These are phyloP conservation scores for Pontederia crassipes DNA, from an alignment of 176 grass and related monocot genomes.

Conservation along the genomic window DNA sequence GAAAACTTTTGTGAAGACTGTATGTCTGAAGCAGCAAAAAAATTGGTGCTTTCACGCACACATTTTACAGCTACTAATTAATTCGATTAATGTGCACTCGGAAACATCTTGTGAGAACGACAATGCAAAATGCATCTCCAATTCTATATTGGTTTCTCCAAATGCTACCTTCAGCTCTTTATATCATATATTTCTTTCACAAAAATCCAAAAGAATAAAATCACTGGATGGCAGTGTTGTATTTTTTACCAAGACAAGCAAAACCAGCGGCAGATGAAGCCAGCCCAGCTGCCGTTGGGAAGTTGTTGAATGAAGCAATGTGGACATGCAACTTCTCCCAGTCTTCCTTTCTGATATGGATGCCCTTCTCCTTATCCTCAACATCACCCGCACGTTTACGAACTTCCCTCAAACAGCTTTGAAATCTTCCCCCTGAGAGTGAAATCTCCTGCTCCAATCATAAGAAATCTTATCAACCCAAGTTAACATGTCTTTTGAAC, in stretches of 20 bases:
- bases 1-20: too few species aligned
- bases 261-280: constrained; percentile 89
- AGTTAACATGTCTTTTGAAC: too few species aligned
- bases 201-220: background rate
- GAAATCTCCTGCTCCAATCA: constrained; percentile 66
- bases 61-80: too few species aligned
- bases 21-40: too few species aligned
- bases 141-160: too few species aligned
- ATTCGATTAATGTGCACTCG: too few species aligned
- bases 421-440: constrained; percentile 45
- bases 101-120: too few species aligned
- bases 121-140: too few species aligned
- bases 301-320: constrained; percentile 85
- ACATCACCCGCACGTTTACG: constrained; percentile 48
- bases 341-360: constrained; percentile 65
- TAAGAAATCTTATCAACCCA: background rate
- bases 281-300: constrained; percentile 79
- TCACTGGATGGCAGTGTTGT: background rate
- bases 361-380: constrained; percentile 46
- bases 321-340: constrained; percentile 77
- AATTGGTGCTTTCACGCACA: too few species aligned
- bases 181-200: background rate
- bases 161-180: too few species aligned
- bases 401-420: constrained; percentile 81
- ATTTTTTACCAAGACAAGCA: constrained; percentile 70